phyloP scores from a whole-genome alignment of 2,329 filamentous ascomycete species.

The Aspergillus sp. region DNA sequence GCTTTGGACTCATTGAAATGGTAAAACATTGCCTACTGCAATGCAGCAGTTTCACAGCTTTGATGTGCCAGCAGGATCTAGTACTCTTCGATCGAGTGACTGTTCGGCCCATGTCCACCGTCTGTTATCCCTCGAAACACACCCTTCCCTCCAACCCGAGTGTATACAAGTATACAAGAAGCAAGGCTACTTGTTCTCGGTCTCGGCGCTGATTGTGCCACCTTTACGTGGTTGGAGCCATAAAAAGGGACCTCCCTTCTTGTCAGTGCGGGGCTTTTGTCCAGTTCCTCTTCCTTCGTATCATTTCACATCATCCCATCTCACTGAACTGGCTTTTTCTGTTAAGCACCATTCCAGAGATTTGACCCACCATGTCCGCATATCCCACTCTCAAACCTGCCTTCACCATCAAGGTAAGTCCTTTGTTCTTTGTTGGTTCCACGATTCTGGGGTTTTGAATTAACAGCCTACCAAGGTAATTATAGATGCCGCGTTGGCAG shows the following conservation, averaged over 20 bases:
- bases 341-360: not conserved
- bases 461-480: conserved; percentile 24
- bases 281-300: not conserved
- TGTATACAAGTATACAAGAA: no score
- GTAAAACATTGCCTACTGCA: no score
- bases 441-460: not conserved
- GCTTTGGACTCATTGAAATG: no score
- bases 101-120: no score
- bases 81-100: no score
- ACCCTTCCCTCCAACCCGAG: no score
- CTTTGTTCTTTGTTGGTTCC: not conserved
- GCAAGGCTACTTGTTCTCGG: no score
- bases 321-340: not conserved
- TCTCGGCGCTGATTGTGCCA: not conserved
- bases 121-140: no score
- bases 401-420: conserved; percentile 38
- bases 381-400: conserved; percentile 42
- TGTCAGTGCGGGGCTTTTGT: not conserved
- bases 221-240: not conserved
- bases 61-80: no score
- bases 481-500: conserved; percentile 28
- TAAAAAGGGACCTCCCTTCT: not conserved
- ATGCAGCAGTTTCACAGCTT: no score
- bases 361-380: conserved; percentile 30
- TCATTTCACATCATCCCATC: not conserved